These are phyloP conservation scores for Acer campestre DNA, from an alignment of 345 rosid genomes.

Conservation along the genomic window DNA sequence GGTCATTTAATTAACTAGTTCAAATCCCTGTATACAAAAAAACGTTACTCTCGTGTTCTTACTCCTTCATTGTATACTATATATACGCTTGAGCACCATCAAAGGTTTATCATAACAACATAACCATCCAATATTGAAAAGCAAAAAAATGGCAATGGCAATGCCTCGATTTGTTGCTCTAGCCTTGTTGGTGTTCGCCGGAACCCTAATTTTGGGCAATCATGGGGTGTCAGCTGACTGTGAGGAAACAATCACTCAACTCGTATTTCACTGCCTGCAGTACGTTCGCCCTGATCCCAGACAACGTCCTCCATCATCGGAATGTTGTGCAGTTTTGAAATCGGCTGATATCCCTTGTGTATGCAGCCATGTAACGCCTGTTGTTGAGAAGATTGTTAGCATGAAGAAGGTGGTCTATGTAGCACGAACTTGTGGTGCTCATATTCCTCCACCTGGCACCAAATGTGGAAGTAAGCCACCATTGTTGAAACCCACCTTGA, in stretches of 20 bases:
- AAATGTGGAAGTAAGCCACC: slow-evolving; percentile 49
- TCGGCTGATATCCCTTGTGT: slow-evolving; percentile 32
- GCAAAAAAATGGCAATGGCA: background rate
- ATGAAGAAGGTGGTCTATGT: slow-evolving; percentile 48
- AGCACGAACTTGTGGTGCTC: slow-evolving; percentile 44
- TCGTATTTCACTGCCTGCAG: too few species aligned
- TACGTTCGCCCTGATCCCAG: too few species aligned
- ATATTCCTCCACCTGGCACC: slow-evolving; percentile 28
- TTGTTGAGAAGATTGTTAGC: slow-evolving; percentile 29
- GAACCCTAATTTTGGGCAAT: background rate
- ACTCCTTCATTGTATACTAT: too few species aligned
- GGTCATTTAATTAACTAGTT: too few species aligned
- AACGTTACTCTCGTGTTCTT: too few species aligned
- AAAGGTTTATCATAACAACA: too few species aligned
- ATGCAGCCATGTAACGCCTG: slow-evolving; percentile 32
- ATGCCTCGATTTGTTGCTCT: background rate
- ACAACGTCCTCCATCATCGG: slow-evolving; percentile 25
- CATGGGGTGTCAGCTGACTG: background rate
- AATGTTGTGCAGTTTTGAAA: slow-evolving; percentile 31
- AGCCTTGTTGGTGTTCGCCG: background rate
- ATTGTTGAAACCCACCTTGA: background rate
- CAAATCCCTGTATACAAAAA: too few species aligned
- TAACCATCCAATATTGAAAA: too few species aligned
- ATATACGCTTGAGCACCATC: too few species aligned
- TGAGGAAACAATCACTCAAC: background rate